Evolutionary conservation across 2,329 filamentous ascomycete species (phyloP).

Genomic region (Aspergillus fijiensis): DNA sequence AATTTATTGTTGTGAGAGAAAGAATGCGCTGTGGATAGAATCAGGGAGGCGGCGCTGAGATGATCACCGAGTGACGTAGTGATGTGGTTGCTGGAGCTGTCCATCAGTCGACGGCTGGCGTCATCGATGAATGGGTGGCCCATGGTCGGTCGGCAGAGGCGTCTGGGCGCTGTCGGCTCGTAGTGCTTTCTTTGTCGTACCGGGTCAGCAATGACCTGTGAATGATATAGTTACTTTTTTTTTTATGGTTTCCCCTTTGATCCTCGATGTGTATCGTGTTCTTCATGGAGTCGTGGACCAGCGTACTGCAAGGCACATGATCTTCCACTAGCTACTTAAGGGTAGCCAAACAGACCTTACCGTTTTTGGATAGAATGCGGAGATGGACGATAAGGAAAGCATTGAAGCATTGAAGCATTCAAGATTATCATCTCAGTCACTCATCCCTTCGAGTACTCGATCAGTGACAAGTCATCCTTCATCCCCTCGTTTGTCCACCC

Average conservation of each 20-base stretch:
- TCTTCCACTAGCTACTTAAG: slow-evolving; percentile 6
- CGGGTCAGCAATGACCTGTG: background rate
- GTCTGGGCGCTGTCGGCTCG: background rate
- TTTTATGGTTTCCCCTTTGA: background rate
- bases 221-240: background rate
- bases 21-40: slow-evolving; percentile 5
- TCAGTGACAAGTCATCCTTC: slow-evolving; percentile 4
- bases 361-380: slow-evolving; percentile 13
- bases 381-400: slow-evolving; percentile 9
- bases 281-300: background rate
- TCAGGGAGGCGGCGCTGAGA: slow-evolving; percentile 16
- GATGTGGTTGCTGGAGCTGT: background rate
- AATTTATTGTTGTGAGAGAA: slow-evolving; percentile 6
- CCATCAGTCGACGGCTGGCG: slow-evolving; percentile 21
- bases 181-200: background rate
- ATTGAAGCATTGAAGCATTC: background rate
- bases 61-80: slow-evolving; percentile 38
- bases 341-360: slow-evolving; percentile 14
- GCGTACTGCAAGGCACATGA: slow-evolving; percentile 6
- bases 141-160: background rate
- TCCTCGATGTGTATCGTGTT: background rate
- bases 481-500: background rate
- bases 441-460: background rate
- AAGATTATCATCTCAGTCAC: background rate
- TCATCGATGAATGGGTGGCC: slow-evolving; percentile 21